phyloP scores from a whole-genome alignment of 306 rosid species.

The Amphicarpaea edgeworthii region DNA sequence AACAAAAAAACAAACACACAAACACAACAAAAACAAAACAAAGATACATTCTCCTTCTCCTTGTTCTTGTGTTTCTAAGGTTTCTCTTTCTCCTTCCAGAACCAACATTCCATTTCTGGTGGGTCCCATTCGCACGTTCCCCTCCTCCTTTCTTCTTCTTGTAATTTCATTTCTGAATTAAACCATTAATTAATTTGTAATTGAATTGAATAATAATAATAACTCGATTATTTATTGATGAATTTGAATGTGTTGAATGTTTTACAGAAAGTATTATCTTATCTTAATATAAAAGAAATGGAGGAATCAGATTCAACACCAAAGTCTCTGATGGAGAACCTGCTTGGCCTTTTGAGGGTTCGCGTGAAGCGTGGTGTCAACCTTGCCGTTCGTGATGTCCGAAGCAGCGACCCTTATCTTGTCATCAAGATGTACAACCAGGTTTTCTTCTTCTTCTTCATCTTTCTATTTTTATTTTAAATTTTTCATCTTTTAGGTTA shows the following conservation, averaged over 20 bases:
- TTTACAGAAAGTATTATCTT: background rate
- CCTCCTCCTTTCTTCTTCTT: background rate
- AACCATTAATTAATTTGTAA: background rate
- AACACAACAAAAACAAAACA: background rate
- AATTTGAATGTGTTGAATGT: background rate
- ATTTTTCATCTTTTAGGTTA: slow-evolving; percentile 22
- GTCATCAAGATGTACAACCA: slow-evolving; percentile 81
- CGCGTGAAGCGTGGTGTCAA: slow-evolving; percentile 92
- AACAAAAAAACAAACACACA: too few species aligned
- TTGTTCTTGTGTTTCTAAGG: background rate
- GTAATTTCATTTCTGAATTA: background rate
- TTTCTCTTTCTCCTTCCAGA: background rate
- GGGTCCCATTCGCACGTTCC: background rate
- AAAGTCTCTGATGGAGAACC: slow-evolving; percentile 64
- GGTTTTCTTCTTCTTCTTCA: slow-evolving; percentile 42
- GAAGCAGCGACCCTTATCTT: slow-evolving; percentile 90
- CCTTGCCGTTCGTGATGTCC: slow-evolving; percentile 96
- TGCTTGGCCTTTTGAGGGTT: slow-evolving; percentile 83
- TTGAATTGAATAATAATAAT: background rate
- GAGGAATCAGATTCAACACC: background rate
- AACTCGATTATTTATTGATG: background rate
- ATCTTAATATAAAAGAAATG: background rate
- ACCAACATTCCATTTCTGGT: background rate
- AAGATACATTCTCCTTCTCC: background rate
- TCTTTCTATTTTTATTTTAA: background rate